Evolutionary conservation across 2,329 filamentous ascomycete species (phyloP), one percentile per base, ranked within the genome.

Genomic region (Aspergillus sp.): DNA sequence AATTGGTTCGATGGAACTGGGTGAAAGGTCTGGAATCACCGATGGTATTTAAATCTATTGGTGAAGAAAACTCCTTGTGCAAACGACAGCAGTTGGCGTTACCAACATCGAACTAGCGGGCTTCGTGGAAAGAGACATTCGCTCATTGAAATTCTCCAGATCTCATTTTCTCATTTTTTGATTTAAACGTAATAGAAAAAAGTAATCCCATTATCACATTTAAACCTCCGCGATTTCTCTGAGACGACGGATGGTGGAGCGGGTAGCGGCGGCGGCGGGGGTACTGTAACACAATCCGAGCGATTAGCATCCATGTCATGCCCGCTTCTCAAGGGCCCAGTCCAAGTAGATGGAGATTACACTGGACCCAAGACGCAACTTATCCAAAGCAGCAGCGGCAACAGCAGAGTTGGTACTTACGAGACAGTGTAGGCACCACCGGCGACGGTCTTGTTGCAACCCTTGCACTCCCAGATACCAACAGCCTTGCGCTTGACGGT

Each of bases 381-480:
- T 32, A 53, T 55, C 50, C 32, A 54, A 19, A n/a, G n/a, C 3
- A 17, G 30, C 50, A 41, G 56, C 17, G 13, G 30, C 50, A 41
- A 54, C 17, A 21, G 15, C 2, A 17, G 30, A 48, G 39, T 42
- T 27, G 13, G 10, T 67, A 95, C 93, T 84, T 92, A 97, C 94
- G 95, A 90, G 80, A 98, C 90, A 75, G 88, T 90, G 87, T 96
- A 98, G 77, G 94, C 95, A 83, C 94, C 91, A 81, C 91, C 91
- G 75, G 91, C 94, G 72, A 94, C 86, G 77, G 88, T 91, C 90
- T 97, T 97, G 81, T 91, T 88, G 90, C 95, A 98, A 64, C 89
- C 86, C 82, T 88, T 90, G 91, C 95, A 99, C 82, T 94, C 87
- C 94, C 94, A 97, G 87, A 96, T 97, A 76, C 93, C 93, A 74